Evolutionary conservation across 2,329 filamentous ascomycete species (phyloP).

Genomic region (Monosporascus sp.): DNA sequence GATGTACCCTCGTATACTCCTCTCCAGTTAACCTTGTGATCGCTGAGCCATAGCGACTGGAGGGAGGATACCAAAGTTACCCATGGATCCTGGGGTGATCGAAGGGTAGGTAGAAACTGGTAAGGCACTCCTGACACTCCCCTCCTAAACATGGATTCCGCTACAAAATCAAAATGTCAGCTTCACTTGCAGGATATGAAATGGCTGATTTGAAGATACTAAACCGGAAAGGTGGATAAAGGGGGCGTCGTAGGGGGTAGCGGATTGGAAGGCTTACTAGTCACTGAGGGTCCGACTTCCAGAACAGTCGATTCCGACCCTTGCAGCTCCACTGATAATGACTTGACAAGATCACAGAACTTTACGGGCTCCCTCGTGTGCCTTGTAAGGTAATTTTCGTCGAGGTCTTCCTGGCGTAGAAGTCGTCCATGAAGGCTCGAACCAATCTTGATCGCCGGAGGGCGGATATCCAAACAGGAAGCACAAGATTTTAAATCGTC

Average conservation of each 20-base stretch:
- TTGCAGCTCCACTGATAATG: slow-evolving; percentile 2
- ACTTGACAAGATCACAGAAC: slow-evolving; percentile 13
- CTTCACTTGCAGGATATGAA: background rate
- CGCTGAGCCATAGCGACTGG: background rate
- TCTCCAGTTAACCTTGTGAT: slow-evolving; percentile 7
- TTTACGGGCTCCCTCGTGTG: slow-evolving; percentile 21
- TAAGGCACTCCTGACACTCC: background rate
- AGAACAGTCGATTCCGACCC: slow-evolving; percentile 6
- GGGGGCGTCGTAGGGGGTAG: background rate
- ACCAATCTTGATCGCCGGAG: slow-evolving; percentile 5
- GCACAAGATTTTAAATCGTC: slow-evolving; percentile 7
- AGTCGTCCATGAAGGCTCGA: slow-evolving; percentile 13
- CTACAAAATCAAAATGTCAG: background rate
- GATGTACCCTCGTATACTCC: slow-evolving; percentile 5
- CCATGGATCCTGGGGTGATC: slow-evolving; percentile 6
- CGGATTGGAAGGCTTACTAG: slow-evolving; percentile 6
- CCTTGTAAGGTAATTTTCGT: slow-evolving; percentile 10
- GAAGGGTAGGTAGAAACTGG: background rate
- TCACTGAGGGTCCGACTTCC: slow-evolving; percentile 15
- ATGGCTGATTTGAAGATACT: background rate
- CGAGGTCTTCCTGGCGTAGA: background rate
- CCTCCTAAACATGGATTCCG: slow-evolving; percentile 2
- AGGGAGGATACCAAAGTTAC: slow-evolving; percentile 5
- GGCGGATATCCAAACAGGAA: background rate
- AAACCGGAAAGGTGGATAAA: background rate